phyloP scores from a whole-genome alignment of 768 basidiomycete genomes.

The Tricholoma furcatifolium region DNA sequence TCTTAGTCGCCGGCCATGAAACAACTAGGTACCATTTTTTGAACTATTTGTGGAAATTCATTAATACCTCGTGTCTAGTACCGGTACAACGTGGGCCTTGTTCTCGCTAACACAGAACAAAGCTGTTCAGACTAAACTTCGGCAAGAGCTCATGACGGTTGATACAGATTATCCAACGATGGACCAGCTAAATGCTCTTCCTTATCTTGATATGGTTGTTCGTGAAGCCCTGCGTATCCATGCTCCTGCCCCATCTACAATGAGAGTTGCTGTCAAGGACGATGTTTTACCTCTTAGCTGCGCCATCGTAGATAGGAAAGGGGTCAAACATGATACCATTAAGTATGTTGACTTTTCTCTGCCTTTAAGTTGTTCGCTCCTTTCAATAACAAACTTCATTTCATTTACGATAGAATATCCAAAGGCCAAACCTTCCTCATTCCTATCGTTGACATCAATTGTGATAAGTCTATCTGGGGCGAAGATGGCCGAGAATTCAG shows the following conservation, averaged over 20 bases:
- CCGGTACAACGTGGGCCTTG: constrained; percentile 66
- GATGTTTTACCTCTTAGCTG: constrained; percentile 48
- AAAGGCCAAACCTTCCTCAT: constrained; percentile 47
- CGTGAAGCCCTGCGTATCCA: constrained; percentile 59
- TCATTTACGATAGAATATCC: constrained; percentile 32
- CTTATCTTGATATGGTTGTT: too few relatives aligned
- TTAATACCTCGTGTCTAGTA: constrained; percentile 42
- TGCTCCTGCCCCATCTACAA: constrained; percentile 42
- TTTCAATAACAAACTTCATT: background rate
- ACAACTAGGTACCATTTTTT: constrained; percentile 33
- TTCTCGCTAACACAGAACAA: constrained; percentile 49
- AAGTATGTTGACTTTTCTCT: constrained; percentile 24
- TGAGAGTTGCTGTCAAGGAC: constrained; percentile 46
- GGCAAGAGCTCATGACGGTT: constrained; percentile 53
- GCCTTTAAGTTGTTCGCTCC: background rate
- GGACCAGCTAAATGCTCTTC: too few relatives aligned
- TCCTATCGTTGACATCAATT: constrained; percentile 53
- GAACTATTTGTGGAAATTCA: constrained; percentile 7
- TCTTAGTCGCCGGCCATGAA: constrained; percentile 46
- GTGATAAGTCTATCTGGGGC: constrained; percentile 56
- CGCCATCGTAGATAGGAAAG: constrained; percentile 43
- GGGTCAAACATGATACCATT: constrained; percentile 36
- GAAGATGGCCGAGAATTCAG: constrained; percentile 58
- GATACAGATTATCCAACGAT: constrained; percentile 57
- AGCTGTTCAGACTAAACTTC: constrained; percentile 50